phyloP scores from a whole-genome alignment of 306 rosid genomes.

The Citrullus amarus region DNA sequence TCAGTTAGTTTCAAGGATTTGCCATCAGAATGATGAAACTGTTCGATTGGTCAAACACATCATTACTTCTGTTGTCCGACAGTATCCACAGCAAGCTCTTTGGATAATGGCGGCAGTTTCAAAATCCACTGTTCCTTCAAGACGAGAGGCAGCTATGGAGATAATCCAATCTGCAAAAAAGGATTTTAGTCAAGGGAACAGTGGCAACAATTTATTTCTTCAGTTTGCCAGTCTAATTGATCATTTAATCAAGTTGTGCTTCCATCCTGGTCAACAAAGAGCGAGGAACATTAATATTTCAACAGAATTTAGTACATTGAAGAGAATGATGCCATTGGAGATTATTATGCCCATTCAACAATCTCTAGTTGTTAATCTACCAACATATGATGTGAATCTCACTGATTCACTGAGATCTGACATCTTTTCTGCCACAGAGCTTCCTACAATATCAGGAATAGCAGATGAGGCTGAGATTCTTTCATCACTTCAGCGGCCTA shows the following conservation, averaged over 20 bases:
- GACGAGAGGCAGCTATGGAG: slow-evolving; percentile 93
- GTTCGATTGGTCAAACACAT: slow-evolving; percentile 71
- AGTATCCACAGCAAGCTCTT: slow-evolving; percentile 84
- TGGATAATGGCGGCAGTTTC: slow-evolving; percentile 99
- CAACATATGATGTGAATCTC: slow-evolving; percentile 53
- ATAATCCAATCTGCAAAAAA: slow-evolving; percentile 81
- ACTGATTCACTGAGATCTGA: slow-evolving; percentile 43
- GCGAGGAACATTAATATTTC: slow-evolving; percentile 66
- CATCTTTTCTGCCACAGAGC: slow-evolving; percentile 72
- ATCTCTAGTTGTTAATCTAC: slow-evolving; percentile 78
- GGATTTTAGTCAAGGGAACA: slow-evolving; percentile 53
- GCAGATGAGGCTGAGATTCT: slow-evolving; percentile 96
- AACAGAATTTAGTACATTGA: slow-evolving; percentile 80
- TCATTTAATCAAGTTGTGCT: slow-evolving; percentile 85
- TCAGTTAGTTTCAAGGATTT: slow-evolving; percentile 95
- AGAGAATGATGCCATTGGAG: slow-evolving; percentile 98
- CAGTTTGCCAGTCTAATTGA: slow-evolving; percentile 84
- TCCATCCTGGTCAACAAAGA: slow-evolving; percentile 82
- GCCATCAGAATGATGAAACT: slow-evolving; percentile 83
- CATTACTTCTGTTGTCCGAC: slow-evolving; percentile 69
- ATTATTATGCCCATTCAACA: slow-evolving; percentile 91
- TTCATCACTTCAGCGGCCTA: slow-evolving; percentile 93
- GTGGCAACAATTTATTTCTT: slow-evolving; percentile 61
- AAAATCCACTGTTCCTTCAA: slow-evolving; percentile 82
- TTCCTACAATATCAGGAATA: slow-evolving; percentile 83